These are phyloP conservation scores for Cytospora piceae DNA, from an alignment of 2,329 filamentous ascomycete genomes.

Conservation along the genomic window DNA sequence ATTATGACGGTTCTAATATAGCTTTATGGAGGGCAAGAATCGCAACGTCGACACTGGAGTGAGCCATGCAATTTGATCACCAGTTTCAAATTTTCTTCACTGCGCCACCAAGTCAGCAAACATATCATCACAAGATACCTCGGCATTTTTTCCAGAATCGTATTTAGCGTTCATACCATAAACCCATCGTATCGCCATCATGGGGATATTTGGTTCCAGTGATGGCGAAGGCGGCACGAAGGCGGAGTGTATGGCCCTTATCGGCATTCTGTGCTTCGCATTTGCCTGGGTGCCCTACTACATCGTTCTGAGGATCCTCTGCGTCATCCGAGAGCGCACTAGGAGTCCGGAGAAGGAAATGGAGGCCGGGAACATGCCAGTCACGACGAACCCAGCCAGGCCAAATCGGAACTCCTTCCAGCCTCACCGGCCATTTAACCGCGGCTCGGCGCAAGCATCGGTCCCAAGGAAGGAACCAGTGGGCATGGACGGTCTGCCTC, in stretches of 20 bases:
- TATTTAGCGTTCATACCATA: neutral
- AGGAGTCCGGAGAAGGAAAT: constrained; percentile 2
- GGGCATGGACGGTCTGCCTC: neutral
- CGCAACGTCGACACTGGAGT: no score
- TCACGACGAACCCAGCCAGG: constrained; percentile 9
- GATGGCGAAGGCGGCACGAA: constrained; percentile 7
- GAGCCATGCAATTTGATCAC: no score
- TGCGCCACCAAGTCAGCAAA: neutral
- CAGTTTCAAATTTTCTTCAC: neutral
- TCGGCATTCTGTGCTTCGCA: constrained; percentile 13
- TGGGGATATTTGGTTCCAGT: constrained; percentile 10
- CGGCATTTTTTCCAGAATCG: neutral
- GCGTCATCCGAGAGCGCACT: neutral
- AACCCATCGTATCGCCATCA: neutral
- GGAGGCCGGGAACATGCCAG: constrained; percentile 14
- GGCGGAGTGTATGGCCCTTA: constrained; percentile 13
- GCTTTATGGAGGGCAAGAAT: no score
- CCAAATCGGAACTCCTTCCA: constrained; percentile 6
- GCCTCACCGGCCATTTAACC: neutral
- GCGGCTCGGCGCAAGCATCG: neutral
- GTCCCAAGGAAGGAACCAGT: neutral
- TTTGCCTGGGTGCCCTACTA: constrained; percentile 22
- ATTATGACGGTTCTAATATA: no score
- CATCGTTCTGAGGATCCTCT: constrained; percentile 9
- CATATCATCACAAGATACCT: neutral